Conservation (phyloP, 306 rosid species). For the Trifolium repens region DNA sequence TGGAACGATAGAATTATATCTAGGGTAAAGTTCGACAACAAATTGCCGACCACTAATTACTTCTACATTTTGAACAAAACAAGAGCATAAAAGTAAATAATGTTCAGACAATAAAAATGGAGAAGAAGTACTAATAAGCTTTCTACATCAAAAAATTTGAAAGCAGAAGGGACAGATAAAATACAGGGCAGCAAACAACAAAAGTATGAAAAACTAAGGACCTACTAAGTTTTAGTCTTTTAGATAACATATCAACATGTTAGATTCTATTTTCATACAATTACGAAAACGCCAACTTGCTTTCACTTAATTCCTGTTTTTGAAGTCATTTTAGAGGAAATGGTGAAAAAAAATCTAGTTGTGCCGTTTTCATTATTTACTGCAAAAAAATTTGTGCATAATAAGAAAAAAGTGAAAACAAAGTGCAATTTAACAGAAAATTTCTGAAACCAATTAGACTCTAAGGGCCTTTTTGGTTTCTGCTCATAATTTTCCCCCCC, state of each 20-base stretch:
- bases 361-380: neutral
- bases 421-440: neutral
- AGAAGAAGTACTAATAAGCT: conserved; percentile 21
- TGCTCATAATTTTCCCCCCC: too few species aligned
- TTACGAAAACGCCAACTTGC: neutral
- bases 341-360: neutral
- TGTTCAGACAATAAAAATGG: neutral
- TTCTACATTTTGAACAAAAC: neutral
- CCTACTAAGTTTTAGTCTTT: neutral
- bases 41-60: conserved; percentile 11
- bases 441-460: neutral
- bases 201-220: neutral
- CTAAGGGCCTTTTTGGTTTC: neutral
- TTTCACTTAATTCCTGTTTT: neutral
- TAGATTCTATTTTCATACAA: neutral
- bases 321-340: neutral
- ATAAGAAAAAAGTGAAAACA: neutral
- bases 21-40: neutral
- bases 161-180: conserved; percentile 18
- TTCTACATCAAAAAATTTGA: neutral
- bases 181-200: neutral
- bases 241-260: neutral
- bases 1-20: conserved; percentile 4
- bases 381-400: neutral
- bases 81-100: neutral